These are phyloP conservation scores for Leptodermis oblonga DNA, from an alignment of 257 asterid species.

Conservation along the genomic window DNA sequence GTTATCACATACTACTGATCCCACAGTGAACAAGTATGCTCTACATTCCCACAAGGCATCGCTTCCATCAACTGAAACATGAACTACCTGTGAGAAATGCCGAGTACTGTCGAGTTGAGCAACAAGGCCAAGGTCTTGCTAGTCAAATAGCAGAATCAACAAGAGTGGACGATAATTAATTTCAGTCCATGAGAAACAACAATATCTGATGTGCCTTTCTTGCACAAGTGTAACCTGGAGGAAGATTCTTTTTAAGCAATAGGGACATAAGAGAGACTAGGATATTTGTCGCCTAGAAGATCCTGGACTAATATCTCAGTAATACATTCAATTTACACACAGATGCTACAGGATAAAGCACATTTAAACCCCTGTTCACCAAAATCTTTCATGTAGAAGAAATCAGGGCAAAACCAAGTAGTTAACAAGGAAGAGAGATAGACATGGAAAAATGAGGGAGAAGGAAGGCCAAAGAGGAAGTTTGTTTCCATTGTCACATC, in stretches of 20 bases:
- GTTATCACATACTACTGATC: not conserved
- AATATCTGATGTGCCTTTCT: not conserved
- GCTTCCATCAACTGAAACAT: not conserved
- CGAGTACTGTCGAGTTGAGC: not conserved
- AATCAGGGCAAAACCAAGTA: constrained; percentile 3
- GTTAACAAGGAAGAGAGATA: not conserved
- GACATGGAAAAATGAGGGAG: not conserved
- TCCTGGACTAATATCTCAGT: not conserved
- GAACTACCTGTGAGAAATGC: not conserved
- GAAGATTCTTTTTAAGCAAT: not conserved
- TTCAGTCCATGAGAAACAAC: not conserved
- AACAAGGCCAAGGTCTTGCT: not conserved
- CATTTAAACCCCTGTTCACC: not conserved
- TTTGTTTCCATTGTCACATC: not conserved
- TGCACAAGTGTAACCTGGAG: not conserved
- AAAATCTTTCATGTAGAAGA: not conserved
- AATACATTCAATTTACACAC: not conserved
- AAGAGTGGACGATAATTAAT: not conserved
- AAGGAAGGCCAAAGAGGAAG: not conserved
- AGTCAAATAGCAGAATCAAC: constrained; percentile 3
- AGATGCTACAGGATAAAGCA: not conserved
- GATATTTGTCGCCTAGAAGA: not conserved
- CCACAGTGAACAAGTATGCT: not conserved
- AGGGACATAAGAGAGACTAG: not conserved
- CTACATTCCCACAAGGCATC: not conserved